Evolutionary conservation across 2,329 filamentous ascomycete genomes (phyloP).

Genomic region (Epichloe sylvatica): DNA sequence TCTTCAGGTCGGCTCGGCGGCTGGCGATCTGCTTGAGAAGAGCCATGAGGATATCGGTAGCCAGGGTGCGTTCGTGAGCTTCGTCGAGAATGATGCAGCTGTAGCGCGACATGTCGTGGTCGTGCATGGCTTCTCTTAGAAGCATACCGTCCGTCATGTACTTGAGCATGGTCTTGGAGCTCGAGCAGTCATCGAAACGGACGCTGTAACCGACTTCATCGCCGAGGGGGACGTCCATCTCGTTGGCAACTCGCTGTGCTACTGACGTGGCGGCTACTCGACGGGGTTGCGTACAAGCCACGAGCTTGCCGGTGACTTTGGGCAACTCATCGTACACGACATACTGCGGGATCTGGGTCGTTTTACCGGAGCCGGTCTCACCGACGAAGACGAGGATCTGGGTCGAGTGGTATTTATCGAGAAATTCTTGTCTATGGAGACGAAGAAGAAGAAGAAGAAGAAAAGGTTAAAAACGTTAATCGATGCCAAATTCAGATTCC

Average conservation of each 20-base stretch:
- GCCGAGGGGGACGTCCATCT: slow-evolving; percentile 86
- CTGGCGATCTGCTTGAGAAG: slow-evolving; percentile 79
- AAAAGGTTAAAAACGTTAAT: not conserved
- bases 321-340: slow-evolving; percentile 94
- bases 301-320: slow-evolving; percentile 70
- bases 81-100: slow-evolving; percentile 98
- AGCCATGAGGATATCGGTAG: slow-evolving; percentile 95
- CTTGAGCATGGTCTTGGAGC: slow-evolving; percentile 80
- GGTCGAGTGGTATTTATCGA: slow-evolving; percentile 79
- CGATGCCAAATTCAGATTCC: not conserved
- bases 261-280: slow-evolving; percentile 98
- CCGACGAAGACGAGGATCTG: slow-evolving; percentile 98
- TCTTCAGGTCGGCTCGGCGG: slow-evolving; percentile 79
- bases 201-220: slow-evolving; percentile 98
- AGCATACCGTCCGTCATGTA: slow-evolving; percentile 99
- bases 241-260: slow-evolving; percentile 90
- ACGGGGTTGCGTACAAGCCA: slow-evolving; percentile 93
- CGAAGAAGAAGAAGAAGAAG: not conserved
- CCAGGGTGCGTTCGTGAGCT: slow-evolving; percentile 92
- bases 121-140: slow-evolving; percentile 89
- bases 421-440: slow-evolving; percentile 62
- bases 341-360: slow-evolving; percentile 96
- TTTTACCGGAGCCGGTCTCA: slow-evolving; percentile 98
- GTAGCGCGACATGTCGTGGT: slow-evolving; percentile 81
- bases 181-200: slow-evolving; percentile 92